Evolutionary conservation across 2,329 filamentous ascomycete genomes (phyloP), one percentile per base, ranked within the genome.

Genomic region (Clonostachys sp.): DNA sequence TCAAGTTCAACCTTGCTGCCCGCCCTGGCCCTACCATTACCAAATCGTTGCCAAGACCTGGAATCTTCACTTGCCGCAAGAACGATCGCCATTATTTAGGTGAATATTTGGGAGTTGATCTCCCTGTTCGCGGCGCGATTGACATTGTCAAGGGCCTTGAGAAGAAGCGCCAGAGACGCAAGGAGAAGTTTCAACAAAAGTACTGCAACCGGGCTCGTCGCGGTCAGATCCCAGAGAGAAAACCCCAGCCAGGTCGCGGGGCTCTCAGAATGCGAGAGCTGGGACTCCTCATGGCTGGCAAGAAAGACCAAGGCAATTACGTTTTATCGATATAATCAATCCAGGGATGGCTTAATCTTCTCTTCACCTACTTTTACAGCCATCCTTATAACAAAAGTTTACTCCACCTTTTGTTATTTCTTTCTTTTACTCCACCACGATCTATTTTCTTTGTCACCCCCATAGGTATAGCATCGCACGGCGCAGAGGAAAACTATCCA

Each of bases 101-200:
- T 4, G 24, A 30, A 30, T 30, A 30, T 30, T 6, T 39, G 3
- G 56, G 62, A 6, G 60, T 61, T 44, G 78, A 85, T 45, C 71
- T 82, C 40, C 90, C 94, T 53, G 80, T 89, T 10, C 87, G 94
- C 52, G 90, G 91, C n/a, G 91, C 94, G 35, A 95, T 99, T 55
- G 94, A 97, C 66, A 99, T 96, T 51, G 89, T 96, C 67, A 95
- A 96, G 66, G 94, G 94, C 9, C 80, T 99, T 2, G 94, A 99
- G 72, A 86, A 89, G 68, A 97, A 96, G 73, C 86, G 91, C 24
- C 89, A 94, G 71, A 85, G 94, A 54, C 87, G 94, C 57, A 91
- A 87, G 70, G 91, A 97, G 68, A 96, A 96, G 68, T 87, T 91
- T 60, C 86, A 89, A 63, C 86, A 91, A 59, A 94, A 95, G 65